Percentiles rank a stretch among this genome's conserved stretches.
These are phyloP conservation scores for Colletotrichum sp. DNA, from an alignment of 2,329 filamentous ascomycete species.

Conservation along the genomic window DNA sequence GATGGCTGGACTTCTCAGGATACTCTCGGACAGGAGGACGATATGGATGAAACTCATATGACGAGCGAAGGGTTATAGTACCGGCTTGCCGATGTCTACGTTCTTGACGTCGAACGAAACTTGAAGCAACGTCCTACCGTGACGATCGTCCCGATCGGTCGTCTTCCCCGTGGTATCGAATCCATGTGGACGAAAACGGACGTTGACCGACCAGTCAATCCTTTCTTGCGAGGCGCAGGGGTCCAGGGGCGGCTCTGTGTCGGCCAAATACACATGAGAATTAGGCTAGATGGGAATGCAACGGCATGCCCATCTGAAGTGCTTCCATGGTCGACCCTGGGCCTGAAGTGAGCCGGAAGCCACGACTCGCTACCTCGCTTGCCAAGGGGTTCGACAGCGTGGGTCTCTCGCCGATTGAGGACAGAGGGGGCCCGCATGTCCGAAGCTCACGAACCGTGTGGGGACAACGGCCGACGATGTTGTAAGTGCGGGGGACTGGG, in stretches of 20 bases:
- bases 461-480: not conserved
- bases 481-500: not conserved
- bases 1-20: not conserved
- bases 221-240: constrained; percentile 10
- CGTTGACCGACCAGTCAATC: constrained; percentile 3
- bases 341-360: not conserved
- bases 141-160: constrained; percentile 3
- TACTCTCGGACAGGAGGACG: not conserved
- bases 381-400: not conserved
- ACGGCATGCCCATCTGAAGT: not conserved
- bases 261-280: not conserved
- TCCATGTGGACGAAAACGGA: constrained; percentile 10
- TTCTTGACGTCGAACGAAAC: not conserved
- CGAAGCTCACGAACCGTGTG: not conserved
- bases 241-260: constrained; percentile 3
- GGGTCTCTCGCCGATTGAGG: not conserved
- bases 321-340: not conserved
- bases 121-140: not conserved
- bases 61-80: not conserved
- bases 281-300: not conserved
- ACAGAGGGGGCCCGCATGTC: not conserved
- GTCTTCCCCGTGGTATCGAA: not conserved
- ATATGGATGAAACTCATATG: constrained; percentile 3
- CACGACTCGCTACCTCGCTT: not conserved
- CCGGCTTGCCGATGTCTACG: not conserved